A percentile compares a stretch with the other conserved stretches of the same genome.
These are phyloP conservation scores for Climacium dendroides DNA, from an alignment of 225 moss, liverwort and hornwort species.

Conservation along the genomic window DNA sequence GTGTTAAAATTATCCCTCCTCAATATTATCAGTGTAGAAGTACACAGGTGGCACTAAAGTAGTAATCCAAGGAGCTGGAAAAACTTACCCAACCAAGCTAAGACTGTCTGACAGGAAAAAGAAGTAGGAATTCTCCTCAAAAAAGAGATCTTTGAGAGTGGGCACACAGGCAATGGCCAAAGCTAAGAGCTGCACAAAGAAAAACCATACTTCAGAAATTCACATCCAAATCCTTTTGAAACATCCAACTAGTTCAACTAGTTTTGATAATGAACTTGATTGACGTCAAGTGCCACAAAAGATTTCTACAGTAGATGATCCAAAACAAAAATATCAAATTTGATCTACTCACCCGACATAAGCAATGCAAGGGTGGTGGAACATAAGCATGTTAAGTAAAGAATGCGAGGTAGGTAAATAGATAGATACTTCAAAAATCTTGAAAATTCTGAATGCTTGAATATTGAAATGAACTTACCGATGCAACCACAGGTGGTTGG, in stretches of 20 bases:
- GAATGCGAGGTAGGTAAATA: not conserved
- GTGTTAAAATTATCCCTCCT: not conserved
- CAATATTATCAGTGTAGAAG: too few relatives aligned
- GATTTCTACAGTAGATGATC: not conserved
- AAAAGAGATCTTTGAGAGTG: conserved; percentile 14
- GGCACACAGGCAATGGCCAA: conserved; percentile 21
- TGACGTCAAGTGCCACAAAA: not conserved
- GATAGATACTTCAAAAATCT: not conserved
- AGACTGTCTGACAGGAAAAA: conserved; percentile 74
- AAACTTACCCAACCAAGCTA: conserved; percentile 59
- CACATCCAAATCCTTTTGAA: not conserved
- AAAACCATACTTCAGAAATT: not conserved
- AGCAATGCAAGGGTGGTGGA: not conserved
- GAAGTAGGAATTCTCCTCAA: conserved; percentile 41
- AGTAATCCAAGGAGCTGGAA: not conserved
- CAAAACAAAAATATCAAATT: not conserved
- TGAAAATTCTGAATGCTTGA: not conserved
- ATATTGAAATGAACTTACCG: conserved; percentile 31
- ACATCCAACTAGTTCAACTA: not conserved
- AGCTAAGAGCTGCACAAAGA: conserved; percentile 25
- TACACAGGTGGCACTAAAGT: not conserved
- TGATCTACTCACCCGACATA: not conserved
- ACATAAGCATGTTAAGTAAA: not conserved
- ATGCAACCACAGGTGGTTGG: conserved; percentile 82
- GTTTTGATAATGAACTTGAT: not conserved